Conservation (phyloP, 2,329 filamentous ascomycete genomes). For the Rhinocladiella similis region DNA sequence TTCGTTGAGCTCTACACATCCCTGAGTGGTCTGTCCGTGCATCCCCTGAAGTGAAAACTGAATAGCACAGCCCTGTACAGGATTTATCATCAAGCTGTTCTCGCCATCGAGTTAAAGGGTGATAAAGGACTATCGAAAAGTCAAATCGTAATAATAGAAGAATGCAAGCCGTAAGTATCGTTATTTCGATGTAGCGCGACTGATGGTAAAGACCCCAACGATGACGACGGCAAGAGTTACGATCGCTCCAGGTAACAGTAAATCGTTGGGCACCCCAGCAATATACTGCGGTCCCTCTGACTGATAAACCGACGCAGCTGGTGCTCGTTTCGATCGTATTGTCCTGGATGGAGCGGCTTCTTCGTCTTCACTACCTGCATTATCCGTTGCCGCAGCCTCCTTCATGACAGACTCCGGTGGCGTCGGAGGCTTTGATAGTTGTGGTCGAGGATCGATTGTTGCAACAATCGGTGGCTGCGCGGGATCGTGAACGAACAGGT, state of each 20-base stretch:
- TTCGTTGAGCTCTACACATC: background rate
- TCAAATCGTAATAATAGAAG: background rate
- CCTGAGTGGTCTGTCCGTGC: background rate
- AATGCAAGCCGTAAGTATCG: conserved; percentile 3
- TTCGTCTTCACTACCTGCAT: conserved; percentile 55
- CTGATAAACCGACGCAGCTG: conserved; percentile 40
- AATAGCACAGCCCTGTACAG: background rate
- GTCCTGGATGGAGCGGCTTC: conserved; percentile 11
- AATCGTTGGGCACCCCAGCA: conserved; percentile 87
- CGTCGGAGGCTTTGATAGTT: conserved; percentile 50
- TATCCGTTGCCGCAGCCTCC: conserved; percentile 45
- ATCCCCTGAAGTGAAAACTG: background rate
- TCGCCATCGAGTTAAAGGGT: background rate
- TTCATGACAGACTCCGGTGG: conserved; percentile 53
- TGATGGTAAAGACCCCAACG: conserved; percentile 86
- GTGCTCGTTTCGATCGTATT: conserved; percentile 16
- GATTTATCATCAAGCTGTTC: background rate
- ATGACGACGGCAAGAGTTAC: conserved; percentile 94
- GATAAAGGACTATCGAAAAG: background rate
- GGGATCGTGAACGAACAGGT: conserved; percentile 93
- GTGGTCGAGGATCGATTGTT: conserved; percentile 61
- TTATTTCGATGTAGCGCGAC: conserved; percentile 48
- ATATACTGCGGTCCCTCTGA: conserved; percentile 75
- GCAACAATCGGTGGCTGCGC: conserved; percentile 78
- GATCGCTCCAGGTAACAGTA: conserved; percentile 89